Evolutionary conservation across 208 protist species (phyloP), one percentile per base, ranked within the genome.

Genomic region (Trichomonas tenax): DNA sequence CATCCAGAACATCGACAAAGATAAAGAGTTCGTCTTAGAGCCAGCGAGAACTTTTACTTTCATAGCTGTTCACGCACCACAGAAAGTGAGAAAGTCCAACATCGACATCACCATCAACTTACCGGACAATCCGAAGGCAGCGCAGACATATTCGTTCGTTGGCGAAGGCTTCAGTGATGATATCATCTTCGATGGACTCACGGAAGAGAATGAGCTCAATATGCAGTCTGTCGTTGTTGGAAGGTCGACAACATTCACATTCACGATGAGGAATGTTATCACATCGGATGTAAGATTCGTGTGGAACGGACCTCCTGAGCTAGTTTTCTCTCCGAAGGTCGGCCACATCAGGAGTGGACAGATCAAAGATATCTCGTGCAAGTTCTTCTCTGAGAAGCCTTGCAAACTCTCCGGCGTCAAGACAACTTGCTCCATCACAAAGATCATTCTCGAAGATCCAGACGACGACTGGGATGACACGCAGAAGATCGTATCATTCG

Each of bases 81-180:
- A 51, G 8, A 51, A 93, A 93, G 17, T 51, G 0, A 23, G 86
- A 31, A 93, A 93, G 26, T 93, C 86, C 0, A 41, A 51, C n/a
- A 36, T 93, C 31, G 86, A 93, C 9, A 17, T 93, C 0, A 51
- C 17, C 11, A 40, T 93, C 1, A 34, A 23, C 9, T 21, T 93
- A 17, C 15, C 14, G 17, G 86, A 93, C 11, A 93, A 93, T 38
- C 40, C 40, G 6, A 93, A 93, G 31, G 21, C 40, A 34, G 0
- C 6, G 2, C 41, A 48, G n/a, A 34, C 40, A 41, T 38, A 49
- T 9, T 49, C 8, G 14, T 93, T 41, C 45, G 15, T n/a, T 15
- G 86, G 86, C 44, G 86, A 93, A 48, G 86, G 86, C 17, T 93
- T 51, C 45, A 93, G 86, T 36, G 86, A 93, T 34, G 86, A 93